Conservation (phyloP, 441 rosid species). For the Aleurites moluccanus region DNA sequence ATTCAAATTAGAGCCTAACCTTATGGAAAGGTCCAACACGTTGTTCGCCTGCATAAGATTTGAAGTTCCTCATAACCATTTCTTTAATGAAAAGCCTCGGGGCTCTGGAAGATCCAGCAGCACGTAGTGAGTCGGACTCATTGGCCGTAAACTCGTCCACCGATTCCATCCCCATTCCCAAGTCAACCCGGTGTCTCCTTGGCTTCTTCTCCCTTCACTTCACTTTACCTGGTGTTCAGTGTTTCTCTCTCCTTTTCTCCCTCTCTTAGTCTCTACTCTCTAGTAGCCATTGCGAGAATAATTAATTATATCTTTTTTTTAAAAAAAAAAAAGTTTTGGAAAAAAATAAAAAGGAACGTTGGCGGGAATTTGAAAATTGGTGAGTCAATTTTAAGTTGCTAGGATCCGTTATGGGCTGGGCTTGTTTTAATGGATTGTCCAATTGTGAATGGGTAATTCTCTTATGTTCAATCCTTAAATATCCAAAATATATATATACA, state of each 20-base stretch:
- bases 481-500: no score
- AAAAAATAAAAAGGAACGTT: not conserved
- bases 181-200: constrained; percentile 23
- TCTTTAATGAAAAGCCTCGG: constrained; percentile 90
- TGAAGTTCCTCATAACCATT: constrained; percentile 90
- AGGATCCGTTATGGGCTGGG: no score
- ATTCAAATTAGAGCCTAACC: constrained; percentile 41
- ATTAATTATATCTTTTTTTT: not conserved
- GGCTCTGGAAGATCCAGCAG: constrained; percentile 32
- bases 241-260: not conserved
- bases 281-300: not conserved
- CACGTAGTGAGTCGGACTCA: constrained; percentile 34
- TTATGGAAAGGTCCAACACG: constrained; percentile 96
- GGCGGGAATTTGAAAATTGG: not conserved
- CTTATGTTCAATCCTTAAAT: no score
- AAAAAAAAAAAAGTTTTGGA: not conserved
- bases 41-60: constrained; percentile 94
- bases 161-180: constrained; percentile 31
- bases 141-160: constrained; percentile 36
- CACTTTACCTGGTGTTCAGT: not conserved
- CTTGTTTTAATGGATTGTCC: no score
- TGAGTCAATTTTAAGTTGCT: constrained; percentile 24
- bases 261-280: not conserved
- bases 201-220: not conserved
- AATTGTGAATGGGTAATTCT: not conserved